Percentiles rank a stretch among this genome's conserved stretches.
Evolutionary conservation across 352 stramenopile genomes (phyloP).

Genomic region (Halophytophthora batemanensis): DNA sequence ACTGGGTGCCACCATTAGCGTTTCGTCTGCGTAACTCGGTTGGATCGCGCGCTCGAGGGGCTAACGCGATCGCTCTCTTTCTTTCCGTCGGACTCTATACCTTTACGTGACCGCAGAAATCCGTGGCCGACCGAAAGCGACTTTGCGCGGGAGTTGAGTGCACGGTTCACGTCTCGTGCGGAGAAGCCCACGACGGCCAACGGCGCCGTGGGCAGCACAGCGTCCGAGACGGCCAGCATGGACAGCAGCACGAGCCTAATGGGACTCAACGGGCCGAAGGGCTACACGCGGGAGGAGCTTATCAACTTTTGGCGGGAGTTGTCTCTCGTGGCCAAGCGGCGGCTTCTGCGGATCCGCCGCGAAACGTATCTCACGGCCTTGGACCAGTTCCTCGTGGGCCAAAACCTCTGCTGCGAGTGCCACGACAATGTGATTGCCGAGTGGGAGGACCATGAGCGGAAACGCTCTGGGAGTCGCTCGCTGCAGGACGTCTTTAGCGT

Average conservation of each 20-base stretch:
- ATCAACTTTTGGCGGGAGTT: slow-evolving; percentile 83
- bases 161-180: slow-evolving; percentile 13
- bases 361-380: slow-evolving; percentile 66
- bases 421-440: slow-evolving; percentile 82
- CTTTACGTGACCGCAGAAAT: slow-evolving; percentile 10
- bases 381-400: slow-evolving; percentile 71
- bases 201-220: background rate
- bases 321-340: slow-evolving; percentile 55
- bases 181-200: slow-evolving; percentile 5
- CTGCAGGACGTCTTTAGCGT: slow-evolving; percentile 76
- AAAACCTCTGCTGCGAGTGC: slow-evolving; percentile 81
- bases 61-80: background rate
- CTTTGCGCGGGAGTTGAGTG: slow-evolving; percentile 23
- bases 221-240: slow-evolving; percentile 16
- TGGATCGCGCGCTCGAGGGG: slow-evolving; percentile 1
- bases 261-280: slow-evolving; percentile 35
- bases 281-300: slow-evolving; percentile 68
- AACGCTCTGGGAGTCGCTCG: slow-evolving; percentile 60
- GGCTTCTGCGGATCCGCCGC: slow-evolving; percentile 67
- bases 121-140: slow-evolving; percentile 34
- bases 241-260: slow-evolving; percentile 25
- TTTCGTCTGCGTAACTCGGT: slow-evolving; percentile 3
- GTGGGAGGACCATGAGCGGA: slow-evolving; percentile 75
- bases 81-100: slow-evolving; percentile 11
- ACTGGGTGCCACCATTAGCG: background rate